A percentile compares a stretch with the other conserved stretches of the same genome.
Evolutionary conservation across 768 basidiomycete genomes (phyloP).

Genomic region (Lactarius sanguifluus): DNA sequence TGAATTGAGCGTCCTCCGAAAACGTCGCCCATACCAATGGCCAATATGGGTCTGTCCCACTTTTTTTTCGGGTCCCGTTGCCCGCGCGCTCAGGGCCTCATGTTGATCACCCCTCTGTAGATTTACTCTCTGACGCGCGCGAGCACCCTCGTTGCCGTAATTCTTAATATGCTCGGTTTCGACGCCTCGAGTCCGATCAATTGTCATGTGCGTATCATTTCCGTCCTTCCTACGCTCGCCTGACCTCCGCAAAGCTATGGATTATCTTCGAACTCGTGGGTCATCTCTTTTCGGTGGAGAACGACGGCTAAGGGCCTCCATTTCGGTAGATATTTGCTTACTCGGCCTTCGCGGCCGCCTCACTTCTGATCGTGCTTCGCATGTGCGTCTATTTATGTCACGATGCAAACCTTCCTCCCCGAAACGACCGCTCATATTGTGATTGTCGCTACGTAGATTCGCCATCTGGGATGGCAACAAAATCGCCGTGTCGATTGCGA

Average conservation of each 20-base stretch:
- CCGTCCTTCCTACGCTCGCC: neutral
- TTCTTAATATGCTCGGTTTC: constrained; percentile 3
- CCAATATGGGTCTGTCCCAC: constrained; percentile 15
- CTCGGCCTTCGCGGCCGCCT: neutral
- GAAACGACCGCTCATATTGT: neutral
- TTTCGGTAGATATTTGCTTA: neutral
- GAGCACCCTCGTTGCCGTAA: constrained; percentile 2
- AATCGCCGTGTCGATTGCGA: neutral
- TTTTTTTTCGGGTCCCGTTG: neutral
- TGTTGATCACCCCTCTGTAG: neutral
- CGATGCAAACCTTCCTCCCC: neutral
- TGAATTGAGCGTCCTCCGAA: constrained; percentile 2
- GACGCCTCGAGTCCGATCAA: neutral
- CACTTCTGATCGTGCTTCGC: constrained; percentile 16
- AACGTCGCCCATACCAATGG: constrained; percentile 12
- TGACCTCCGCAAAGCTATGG: neutral
- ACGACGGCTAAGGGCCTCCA: neutral
- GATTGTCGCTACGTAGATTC: neutral
- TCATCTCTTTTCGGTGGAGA: neutral
- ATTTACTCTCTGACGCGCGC: constrained; percentile 21
- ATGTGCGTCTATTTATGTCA: constrained; percentile 11
- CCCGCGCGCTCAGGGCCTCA: neutral
- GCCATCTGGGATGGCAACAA: constrained; percentile 12
- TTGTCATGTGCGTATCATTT: constrained; percentile 13
- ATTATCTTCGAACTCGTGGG: constrained; percentile 2